These are phyloP conservation scores for Blastobotrys robertii DNA, from an alignment of 805 yeast species.

Conservation along the genomic window DNA sequence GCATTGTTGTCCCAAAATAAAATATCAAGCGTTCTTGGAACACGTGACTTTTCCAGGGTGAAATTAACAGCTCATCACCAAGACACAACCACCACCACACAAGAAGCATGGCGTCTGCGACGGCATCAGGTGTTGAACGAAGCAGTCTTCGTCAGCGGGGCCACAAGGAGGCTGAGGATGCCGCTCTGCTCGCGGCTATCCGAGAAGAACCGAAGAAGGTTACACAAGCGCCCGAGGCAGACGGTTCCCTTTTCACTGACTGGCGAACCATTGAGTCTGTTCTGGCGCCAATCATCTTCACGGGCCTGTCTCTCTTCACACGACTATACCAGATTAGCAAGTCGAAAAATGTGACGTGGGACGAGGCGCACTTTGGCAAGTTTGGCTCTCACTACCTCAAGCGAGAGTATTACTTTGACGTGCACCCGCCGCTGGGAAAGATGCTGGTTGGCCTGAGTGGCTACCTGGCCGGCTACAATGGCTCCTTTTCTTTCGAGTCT, in stretches of 20 bases:
- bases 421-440: constrained; percentile 95
- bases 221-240: constrained; percentile 8
- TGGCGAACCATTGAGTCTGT: constrained; percentile 25
- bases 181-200: not conserved
- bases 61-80: no score
- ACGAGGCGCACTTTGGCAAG: constrained; percentile 96
- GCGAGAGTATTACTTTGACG: constrained; percentile 90
- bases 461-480: constrained; percentile 76
- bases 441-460: constrained; percentile 86
- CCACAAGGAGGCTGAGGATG: not conserved
- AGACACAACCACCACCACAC: no score
- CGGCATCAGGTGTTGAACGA: constrained; percentile 9
- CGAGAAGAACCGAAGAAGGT: constrained; percentile 5
- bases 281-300: constrained; percentile 30
- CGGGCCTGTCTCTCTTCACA: constrained; percentile 49
- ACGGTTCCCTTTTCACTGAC: constrained; percentile 20
- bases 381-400: constrained; percentile 85
- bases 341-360: constrained; percentile 78
- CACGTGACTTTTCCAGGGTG: no score
- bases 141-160: constrained; percentile 1
- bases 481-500: constrained; percentile 81
- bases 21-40: no score
- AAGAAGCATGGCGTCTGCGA: constrained; percentile 9
- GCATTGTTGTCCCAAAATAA: no score
- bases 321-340: constrained; percentile 57